Evolutionary conservation across 2,329 filamentous ascomycete species (phyloP), one percentile per base, ranked within the genome.

Genomic region (Diaporthe citrichinensis): DNA sequence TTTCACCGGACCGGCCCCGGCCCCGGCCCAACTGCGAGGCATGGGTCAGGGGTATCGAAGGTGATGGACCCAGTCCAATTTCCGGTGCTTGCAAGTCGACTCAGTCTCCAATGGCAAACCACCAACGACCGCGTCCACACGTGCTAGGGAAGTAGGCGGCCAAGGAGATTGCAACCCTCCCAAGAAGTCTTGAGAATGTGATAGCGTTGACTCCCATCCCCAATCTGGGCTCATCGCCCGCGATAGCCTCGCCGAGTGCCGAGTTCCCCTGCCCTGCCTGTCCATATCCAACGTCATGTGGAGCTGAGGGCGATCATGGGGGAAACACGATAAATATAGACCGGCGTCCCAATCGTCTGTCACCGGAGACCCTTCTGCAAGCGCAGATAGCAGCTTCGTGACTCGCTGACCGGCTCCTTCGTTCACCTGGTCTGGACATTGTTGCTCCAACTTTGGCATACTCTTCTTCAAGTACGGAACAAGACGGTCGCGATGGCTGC

Each of bases 101-200:
- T 61, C 71, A 55, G 58, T 46, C 49, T 55, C 51, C 46, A 49
- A 59, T 25, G 62, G 74, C 76, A 77, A 77, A 77, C 76, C 74
- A 72, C 44, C 36, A 46, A 57, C 71, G 36, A 34, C 31, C 17
- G 62, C 57, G 31, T 57, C 39, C 44, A 71, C 76, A 77, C 76
- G 76, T 77, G 76, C 67, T 61, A 55, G 8, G 8, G 23, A 34
- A 53, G 53, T 55, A 69, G 51, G 39, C 34, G 39, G 51, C 51
- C 65, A 67, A 71, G 28, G 31, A 57, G 55, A 58, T 71, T 71
- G 57, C 71, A 71, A 65, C 57, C 65, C 65, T 62, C 34, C 57
- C 62, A 65, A 41, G 57, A 71, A 36, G 62, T 34, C 72, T 71
- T 62, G 71, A 65, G 39, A 34, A 59, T 36, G 65, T 72, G 51